A percentile compares a stretch with the other conserved stretches of the same genome.
Evolutionary conservation across 768 basidiomycete genomes (phyloP).

Genomic region (Mrakia gelida): DNA sequence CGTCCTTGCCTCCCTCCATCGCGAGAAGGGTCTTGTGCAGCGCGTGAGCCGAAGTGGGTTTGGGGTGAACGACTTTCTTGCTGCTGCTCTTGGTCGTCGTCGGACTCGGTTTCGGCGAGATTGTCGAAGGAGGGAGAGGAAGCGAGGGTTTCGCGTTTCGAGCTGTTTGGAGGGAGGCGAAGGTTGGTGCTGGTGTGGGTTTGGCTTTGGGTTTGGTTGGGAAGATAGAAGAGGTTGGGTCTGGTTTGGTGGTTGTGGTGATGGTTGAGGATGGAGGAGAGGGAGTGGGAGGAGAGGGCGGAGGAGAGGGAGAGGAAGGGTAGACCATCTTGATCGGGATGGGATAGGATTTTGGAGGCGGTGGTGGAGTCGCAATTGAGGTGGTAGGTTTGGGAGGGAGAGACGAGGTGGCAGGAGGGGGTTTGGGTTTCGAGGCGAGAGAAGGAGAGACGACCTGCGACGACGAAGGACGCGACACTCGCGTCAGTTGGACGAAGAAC

Average conservation of each 20-base stretch:
- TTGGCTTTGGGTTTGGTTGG: conserved; percentile 18
- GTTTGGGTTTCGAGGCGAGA: not conserved
- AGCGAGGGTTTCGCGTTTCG: not conserved
- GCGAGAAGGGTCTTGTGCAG: not conserved
- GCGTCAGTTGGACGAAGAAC: not conserved
- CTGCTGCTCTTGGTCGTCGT: too few species aligned
- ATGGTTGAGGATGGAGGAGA: not conserved
- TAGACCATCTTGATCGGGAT: conserved; percentile 28
- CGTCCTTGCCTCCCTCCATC: not conserved
- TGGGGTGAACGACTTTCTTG: not conserved
- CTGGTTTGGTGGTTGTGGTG: not conserved
- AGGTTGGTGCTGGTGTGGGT: not conserved
- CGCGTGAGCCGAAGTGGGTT: conserved; percentile 13
- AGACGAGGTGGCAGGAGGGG: not conserved
- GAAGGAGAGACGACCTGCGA: not conserved
- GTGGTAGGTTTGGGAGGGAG: not conserved
- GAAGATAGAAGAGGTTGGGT: conserved; percentile 27
- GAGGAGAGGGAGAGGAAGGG: not conserved
- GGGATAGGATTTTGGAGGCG: not conserved
- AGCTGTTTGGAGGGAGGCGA: not conserved
- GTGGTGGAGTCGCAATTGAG: not conserved
- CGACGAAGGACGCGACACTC: not conserved
- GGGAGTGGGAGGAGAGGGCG: not conserved
- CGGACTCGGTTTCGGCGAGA: not conserved
- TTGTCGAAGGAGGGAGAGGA: not conserved